Evolutionary conservation across 192 early-diverging fungal species (phyloP), one percentile per base, ranked within the genome.

Genomic region (Kickxella alabastrina): DNA sequence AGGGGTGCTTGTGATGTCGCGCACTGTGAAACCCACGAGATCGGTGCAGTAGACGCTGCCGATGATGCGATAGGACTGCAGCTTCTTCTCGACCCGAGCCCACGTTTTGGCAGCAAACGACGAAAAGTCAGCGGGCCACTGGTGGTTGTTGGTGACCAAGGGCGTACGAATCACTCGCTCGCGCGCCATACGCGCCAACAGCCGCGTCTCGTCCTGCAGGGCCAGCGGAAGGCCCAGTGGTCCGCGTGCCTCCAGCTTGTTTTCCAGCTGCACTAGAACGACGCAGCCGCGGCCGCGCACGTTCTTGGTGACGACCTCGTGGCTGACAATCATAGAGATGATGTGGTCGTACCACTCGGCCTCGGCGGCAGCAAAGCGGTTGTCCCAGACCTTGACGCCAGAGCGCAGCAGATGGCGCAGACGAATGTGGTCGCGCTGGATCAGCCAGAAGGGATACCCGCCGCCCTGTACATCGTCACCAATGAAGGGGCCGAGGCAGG

Each of bases 401-500:
- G 82, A 79, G 43, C 68, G 62, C 54, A 68, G 62, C 49, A 87
- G 82, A 49, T 92, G 90, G 31, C 92, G 76, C 32, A 92, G 60
- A 34, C 84, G 85, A 14, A 89, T 60, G 23, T 86, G 68, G 22
- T 84, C 76, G 49, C 87, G 87, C 32, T 81, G 85, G 6, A 85
- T 54, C 46, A 94, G 68, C 92, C 92, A 94, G 28, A 81, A 65
- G 0, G 92, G 92, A 44, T 78, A 85, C 0, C 81, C 87, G 47
- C 80, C 89, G 31, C 65, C 90, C 65, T 85, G 82, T 12, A 86
- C 89, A 41, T 90, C 89, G 21, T 80, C 75, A 61, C 90, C 90
- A 52, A 93, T 88, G 57, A 87, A 93, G 10, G 86, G 85, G 0
- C 90, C 92, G 0, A 90, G 84, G 10, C 89, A 89, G 4, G 87